Percentiles rank a stretch among this genome's conserved stretches.
phyloP scores from a whole-genome alignment of 176 grass and related monocot species.

The Carex parvula region DNA sequence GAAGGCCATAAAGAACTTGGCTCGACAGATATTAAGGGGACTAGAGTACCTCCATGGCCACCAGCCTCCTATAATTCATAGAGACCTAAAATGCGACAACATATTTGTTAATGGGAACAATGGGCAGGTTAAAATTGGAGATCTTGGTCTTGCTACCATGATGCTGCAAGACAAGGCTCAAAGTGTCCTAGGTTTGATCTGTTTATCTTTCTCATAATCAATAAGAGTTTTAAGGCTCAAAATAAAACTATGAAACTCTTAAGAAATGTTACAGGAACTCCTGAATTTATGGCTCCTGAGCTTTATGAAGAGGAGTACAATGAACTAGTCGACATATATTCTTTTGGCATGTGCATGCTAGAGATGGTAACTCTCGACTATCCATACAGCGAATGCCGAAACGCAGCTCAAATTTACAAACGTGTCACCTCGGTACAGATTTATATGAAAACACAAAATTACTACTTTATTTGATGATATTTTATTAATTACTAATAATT shows the following conservation, averaged over 20 bases:
- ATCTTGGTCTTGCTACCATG: constrained; percentile 84
- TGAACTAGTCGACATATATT: constrained; percentile 93
- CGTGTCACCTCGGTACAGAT: constrained; percentile 79
- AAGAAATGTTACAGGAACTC: constrained; percentile 58
- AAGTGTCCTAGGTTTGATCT: constrained; percentile 71
- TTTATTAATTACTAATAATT: background rate
- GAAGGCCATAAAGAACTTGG: constrained; percentile 97
- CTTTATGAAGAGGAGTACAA: constrained; percentile 94
- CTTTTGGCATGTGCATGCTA: constrained; percentile 97
- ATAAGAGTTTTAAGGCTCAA: constrained; percentile 14
- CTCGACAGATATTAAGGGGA: constrained; percentile 71
- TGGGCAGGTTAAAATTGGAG: constrained; percentile 96
- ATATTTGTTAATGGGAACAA: constrained; percentile 98
- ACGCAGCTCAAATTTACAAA: constrained; percentile 95
- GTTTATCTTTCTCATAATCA: constrained; percentile 10
- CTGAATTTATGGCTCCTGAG: constrained; percentile 98
- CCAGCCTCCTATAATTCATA: constrained; percentile 86
- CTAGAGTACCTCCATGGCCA: constrained; percentile 81
- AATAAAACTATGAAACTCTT: constrained; percentile 14
- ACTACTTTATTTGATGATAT: background rate
- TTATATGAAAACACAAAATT: constrained; percentile 23
- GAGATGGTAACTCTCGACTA: constrained; percentile 94
- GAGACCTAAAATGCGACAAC: constrained; percentile 97
- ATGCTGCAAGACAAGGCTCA: constrained; percentile 58
- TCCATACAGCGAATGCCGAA: constrained; percentile 93